phyloP scores from a whole-genome alignment of 75 land plant genomes.

The Isoetes taiwanensis region DNA sequence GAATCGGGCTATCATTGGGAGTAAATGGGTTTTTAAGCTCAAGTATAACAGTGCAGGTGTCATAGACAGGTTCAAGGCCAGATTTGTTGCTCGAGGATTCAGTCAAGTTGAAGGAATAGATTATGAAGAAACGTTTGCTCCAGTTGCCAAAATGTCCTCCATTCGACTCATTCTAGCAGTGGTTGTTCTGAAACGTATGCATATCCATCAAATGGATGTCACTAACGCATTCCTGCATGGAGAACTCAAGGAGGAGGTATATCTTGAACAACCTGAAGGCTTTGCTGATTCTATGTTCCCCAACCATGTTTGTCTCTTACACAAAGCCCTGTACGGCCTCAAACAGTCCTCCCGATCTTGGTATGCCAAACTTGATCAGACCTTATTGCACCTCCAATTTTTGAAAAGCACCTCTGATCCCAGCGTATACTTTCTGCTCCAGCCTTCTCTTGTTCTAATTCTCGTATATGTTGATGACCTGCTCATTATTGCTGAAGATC shows the following conservation, averaged over 20 bases:
- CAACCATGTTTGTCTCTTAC: neutral
- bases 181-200: neutral
- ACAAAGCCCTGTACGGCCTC: constrained; percentile 8
- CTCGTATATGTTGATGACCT: too few relatives aligned
- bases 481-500: too few relatives aligned
- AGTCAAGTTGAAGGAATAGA: constrained; percentile 4
- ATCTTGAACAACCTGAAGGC: constrained; percentile 9
- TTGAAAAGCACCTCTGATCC: too few relatives aligned
- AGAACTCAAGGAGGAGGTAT: neutral
- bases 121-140: constrained; percentile 9
- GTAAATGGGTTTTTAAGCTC: constrained; percentile 5
- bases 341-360: constrained; percentile 11
- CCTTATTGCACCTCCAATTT: too few relatives aligned
- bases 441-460: too few relatives aligned
- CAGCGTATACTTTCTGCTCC: too few relatives aligned
- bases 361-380: neutral
- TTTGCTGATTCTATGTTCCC: too few relatives aligned
- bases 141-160: neutral
- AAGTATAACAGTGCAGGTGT: neutral
- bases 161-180: neutral
- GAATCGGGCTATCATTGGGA: neutral
- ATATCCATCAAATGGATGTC: constrained; percentile 4
- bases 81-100: constrained; percentile 2
- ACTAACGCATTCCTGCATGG: constrained; percentile 9
- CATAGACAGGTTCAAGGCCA: neutral